Evolutionary conservation across 495 filamentous ascomycete species (phyloP), one percentile per base, ranked within the genome.

Genomic region (Neurospora tetrasperma): DNA sequence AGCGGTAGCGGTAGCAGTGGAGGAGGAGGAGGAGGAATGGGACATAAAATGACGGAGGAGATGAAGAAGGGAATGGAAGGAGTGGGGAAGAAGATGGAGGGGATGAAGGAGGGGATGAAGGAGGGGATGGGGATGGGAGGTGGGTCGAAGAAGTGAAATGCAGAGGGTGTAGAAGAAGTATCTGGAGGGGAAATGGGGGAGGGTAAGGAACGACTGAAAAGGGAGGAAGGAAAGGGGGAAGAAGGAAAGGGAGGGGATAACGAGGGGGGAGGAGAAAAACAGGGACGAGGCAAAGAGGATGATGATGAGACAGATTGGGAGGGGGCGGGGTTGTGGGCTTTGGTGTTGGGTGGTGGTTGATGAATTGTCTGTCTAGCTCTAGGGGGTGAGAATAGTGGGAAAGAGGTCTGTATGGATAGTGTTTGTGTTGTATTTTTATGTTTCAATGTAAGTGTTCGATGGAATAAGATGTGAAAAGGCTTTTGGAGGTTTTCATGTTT

Each of bases 91-190:
- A 78, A 73, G 69, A 73, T 77, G 74, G 76, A 69, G 1, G 44
- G 70, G 16, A 71, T 75, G 71, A 78, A 79, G 75, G 72, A 79
- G 14, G 31, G 72, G 5, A 77, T 78, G 78, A 38, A 68, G 76
- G 74, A 70, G 42, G 23, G 39, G 39, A 20, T 42, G 35, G 70
- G 73, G 38, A 44, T 75, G 70, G 72, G 66, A 0, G 39, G 39
- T 8, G 39, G 39, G 6, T 7, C 6, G 76, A 73, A 80, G 23
- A 76, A 78, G 48, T 59, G 69, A 42, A 73, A 6, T 38, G 35
- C 4, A 38, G 35, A 6, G 35, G 35, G 35, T 38, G 4, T 6
- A 6, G 35, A 3, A 1, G 35, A 4, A 38, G 35, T 6, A 38
- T 1, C 35, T 38, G 35, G 35, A 38, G 35, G 35, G 35, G 35